A percentile compares a stretch with the other conserved stretches of the same genome.
phyloP scores from a whole-genome alignment of 2,329 filamentous ascomycete species.

The Pestalotiopsis sp. region DNA sequence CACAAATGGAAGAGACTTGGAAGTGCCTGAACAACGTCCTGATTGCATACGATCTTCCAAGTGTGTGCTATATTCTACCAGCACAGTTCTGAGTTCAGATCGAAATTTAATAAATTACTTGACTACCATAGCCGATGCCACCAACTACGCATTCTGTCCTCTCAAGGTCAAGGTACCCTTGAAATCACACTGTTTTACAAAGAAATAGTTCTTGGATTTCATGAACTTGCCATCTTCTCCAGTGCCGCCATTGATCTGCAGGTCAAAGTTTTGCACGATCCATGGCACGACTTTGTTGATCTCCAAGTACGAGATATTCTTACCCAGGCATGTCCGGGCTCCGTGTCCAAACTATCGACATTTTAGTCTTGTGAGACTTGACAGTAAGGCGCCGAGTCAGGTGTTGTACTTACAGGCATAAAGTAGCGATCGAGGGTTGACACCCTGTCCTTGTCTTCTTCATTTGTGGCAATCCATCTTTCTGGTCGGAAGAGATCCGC shows the following conservation, averaged over 20 bases:
- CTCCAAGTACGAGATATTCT: neutral
- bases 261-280: neutral
- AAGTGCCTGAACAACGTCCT: too few relatives aligned
- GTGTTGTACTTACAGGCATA: neutral
- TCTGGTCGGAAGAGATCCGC: conserved; percentile 40
- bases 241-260: neutral
- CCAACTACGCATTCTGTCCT: neutral
- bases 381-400: neutral
- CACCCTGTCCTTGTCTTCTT: conserved; percentile 18
- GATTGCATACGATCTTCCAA: too few relatives aligned
- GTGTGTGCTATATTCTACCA: too few relatives aligned
- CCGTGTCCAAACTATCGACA: neutral
- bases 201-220: neutral
- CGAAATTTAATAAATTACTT: too few relatives aligned
- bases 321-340: neutral
- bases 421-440: neutral
- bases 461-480: conserved; percentile 38
- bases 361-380: neutral
- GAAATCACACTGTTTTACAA: neutral
- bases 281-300: neutral
- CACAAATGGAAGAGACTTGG: too few relatives aligned
- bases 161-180: neutral
- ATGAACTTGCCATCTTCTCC: neutral
- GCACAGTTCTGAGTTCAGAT: too few relatives aligned
- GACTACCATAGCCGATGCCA: too few relatives aligned